Percentiles rank a stretch among this genome's conserved stretches.
Evolutionary conservation across 495 filamentous ascomycete species (phyloP).

Genomic region (Beverwykella pulmonaria): DNA sequence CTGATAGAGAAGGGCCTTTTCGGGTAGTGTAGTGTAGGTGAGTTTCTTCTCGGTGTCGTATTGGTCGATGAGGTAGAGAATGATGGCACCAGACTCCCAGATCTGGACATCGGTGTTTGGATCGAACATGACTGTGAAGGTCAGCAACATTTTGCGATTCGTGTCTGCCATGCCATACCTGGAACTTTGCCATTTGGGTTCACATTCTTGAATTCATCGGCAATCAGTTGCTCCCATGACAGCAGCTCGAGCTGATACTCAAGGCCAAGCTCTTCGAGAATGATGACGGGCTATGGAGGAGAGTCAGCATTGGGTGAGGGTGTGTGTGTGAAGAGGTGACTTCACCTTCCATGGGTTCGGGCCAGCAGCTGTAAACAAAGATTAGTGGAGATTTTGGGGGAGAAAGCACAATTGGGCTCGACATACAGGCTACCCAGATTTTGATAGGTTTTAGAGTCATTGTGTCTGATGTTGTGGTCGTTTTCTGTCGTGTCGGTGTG

Average conservation of each 20-base stretch:
- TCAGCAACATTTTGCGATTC: background rate
- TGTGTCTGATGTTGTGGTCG: no score
- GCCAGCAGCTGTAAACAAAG: slow-evolving; percentile 6
- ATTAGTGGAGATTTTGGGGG: no score
- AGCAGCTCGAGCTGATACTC: slow-evolving; percentile 27
- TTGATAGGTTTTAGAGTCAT: no score
- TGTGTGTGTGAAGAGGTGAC: no score
- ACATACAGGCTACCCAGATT: no score
- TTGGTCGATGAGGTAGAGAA: slow-evolving; percentile 42
- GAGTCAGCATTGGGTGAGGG: no score
- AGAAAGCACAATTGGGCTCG: no score
- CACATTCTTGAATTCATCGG: slow-evolving; percentile 28
- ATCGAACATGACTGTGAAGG: slow-evolving; percentile 25
- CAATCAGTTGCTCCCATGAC: slow-evolving; percentile 16
- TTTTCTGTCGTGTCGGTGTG: no score
- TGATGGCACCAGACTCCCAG: slow-evolving; percentile 42
- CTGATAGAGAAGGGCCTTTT: slow-evolving; percentile 38
- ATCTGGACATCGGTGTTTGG: slow-evolving; percentile 27
- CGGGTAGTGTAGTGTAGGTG: slow-evolving; percentile 40
- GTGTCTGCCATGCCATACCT: background rate
- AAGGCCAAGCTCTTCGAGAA: slow-evolving; percentile 37
- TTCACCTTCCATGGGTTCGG: slow-evolving; percentile 8
- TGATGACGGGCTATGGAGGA: no score
- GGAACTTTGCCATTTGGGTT: slow-evolving; percentile 49
- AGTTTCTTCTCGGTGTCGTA: slow-evolving; percentile 43